Evolutionary conservation across 1,284 basidiomycete genomes (phyloP).

Genomic region (Athelia psychrophila): DNA sequence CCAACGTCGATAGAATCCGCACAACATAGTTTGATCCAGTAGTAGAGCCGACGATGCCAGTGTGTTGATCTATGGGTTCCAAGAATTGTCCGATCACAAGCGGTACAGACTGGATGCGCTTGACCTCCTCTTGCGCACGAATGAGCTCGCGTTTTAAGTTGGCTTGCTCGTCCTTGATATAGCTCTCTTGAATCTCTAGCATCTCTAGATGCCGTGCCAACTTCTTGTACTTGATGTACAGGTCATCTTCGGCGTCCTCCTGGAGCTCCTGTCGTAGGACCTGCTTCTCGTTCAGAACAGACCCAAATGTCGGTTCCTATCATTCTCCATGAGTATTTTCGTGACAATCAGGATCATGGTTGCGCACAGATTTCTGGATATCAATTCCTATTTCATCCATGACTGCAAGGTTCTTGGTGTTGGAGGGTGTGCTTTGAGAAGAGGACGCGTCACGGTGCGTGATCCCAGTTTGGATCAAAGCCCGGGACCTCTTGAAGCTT

Average conservation of each 20-base stretch:
- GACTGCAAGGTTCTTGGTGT: conserved; percentile 13
- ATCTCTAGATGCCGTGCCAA: conserved; percentile 91
- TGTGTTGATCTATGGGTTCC: conserved; percentile 97
- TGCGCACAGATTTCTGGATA: conserved; percentile 76
- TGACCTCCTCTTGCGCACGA: conserved; percentile 98
- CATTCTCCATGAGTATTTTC: conserved; percentile 4
- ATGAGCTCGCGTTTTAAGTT: conserved; percentile 98
- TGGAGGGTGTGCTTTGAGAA: conserved; percentile 6
- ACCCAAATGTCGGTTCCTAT: conserved; percentile 89
- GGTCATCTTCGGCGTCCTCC: conserved; percentile 68
- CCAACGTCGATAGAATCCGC: conserved; percentile 94
- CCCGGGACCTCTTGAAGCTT: too few species aligned
- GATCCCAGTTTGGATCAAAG: background rate
- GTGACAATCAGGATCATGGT: background rate
- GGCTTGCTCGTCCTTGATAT: conserved; percentile 99
- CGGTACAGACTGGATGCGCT: conserved; percentile 98
- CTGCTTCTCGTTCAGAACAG: conserved; percentile 86
- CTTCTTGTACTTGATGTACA: conserved; percentile 95
- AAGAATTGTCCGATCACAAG: conserved; percentile 99
- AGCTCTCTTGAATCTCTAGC: conserved; percentile 93
- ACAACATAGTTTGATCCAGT: conserved; percentile 99
- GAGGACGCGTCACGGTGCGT: conserved; percentile 56
- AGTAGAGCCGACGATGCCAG: conserved; percentile 97
- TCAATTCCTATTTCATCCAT: conserved; percentile 87
- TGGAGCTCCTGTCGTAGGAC: conserved; percentile 82